Base-by-base conservation (phyloP, 2,329 filamentous ascomycete species). In the Claviceps sorghi region DNA sequence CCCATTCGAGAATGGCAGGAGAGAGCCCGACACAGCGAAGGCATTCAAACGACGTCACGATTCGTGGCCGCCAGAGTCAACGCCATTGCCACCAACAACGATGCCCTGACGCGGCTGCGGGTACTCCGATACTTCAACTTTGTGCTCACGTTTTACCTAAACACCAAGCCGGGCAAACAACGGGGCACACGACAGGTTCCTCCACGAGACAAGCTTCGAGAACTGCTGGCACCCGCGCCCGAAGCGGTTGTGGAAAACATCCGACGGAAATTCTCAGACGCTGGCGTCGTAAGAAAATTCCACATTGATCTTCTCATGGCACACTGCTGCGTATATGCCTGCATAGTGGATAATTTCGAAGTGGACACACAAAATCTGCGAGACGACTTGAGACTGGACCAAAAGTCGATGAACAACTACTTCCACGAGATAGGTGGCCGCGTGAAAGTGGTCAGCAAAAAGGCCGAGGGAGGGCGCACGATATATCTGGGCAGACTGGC, bases 1-100 rank as follows among this genome's bases (percentile, higher is more conserved):
- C 79, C 82, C 11, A 76, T 90, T 53, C 79, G 80, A 61, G 82
- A 88, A 58, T 93, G 87, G 87, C 76, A 84, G 57, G 79, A 88
- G 54, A 75, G 77, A 48, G 73, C 77, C n/a, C 76, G 76, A 59
- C 74, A 76, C 26, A 74, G 76, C 34, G 72, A 82, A 58, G 72
- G 74, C 51, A 72, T 86, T 40, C 64, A 75, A 46, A 69, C 82
- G 36, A 69, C 66, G 43, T 85, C 80, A 40, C 75, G 76, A 54
- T 90, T 78, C 58, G 82, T 89, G 5, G 81, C 84, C 1, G 69
- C 72, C 51, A 79, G 85, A 42, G 70, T 88, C 48, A 72, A 72
- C 52, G 63, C 70, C 38, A 66, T 79, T 45, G 76, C 74, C 3
- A 67, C 76, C 49, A 78, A 76, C 48, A 76, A 78, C 48, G 72